Conservation (phyloP, 2,329 filamentous ascomycete species). For the Macrophomina phaseolina region DNA sequence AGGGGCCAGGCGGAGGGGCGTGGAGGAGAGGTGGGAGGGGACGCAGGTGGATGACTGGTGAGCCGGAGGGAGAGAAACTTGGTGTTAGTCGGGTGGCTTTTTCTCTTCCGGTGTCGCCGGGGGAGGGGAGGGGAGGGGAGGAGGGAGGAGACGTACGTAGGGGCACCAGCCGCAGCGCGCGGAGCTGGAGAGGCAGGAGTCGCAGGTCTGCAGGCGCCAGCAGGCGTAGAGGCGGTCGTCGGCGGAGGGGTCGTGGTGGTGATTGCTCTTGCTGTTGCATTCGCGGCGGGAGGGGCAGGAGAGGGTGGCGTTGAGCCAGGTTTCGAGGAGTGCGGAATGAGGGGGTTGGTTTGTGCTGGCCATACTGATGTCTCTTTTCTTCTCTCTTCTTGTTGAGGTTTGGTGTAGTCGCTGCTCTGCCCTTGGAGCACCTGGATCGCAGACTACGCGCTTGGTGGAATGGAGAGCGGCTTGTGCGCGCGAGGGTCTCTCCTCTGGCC, state of each 20-base stretch:
- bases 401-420: no score
- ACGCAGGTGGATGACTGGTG: conserved; percentile 50
- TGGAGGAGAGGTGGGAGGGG: conserved; percentile 40
- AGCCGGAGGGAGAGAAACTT: no score
- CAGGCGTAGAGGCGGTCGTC: conserved; percentile 34
- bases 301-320: conserved; percentile 1
- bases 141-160: conserved; percentile 40
- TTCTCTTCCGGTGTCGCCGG: no score
- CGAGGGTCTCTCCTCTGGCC: no score
- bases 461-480: no score
- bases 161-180: conserved; percentile 52
- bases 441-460: no score
- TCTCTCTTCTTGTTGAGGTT: not conserved
- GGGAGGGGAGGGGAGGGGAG: no score
- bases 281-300: not conserved
- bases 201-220: conserved; percentile 41
- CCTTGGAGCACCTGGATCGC: no score
- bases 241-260: not conserved
- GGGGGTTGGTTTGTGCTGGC: not conserved
- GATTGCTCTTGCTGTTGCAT: not conserved
- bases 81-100: no score
- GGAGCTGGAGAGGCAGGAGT: conserved; percentile 35
- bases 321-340: not conserved
- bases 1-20: conserved; percentile 44
- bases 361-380: not conserved